Evolutionary conservation across 805 yeast species (phyloP).

Genomic region (Candida nitratophila): DNA sequence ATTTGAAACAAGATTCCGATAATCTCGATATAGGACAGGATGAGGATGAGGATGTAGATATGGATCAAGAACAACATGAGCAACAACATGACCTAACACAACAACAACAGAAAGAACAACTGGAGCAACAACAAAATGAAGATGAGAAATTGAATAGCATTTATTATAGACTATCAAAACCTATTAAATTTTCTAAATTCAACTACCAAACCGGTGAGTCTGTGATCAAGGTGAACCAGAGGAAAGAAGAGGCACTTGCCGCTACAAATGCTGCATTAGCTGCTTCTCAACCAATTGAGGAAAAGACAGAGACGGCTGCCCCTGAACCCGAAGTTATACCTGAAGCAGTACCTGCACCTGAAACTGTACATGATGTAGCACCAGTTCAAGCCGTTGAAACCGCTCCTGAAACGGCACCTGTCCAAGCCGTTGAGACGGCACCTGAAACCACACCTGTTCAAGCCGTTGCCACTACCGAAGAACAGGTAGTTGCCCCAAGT

Average conservation of each 20-base stretch:
- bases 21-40: background rate
- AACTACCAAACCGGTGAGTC: slow-evolving; percentile 7
- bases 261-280: background rate
- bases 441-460: too few species aligned
- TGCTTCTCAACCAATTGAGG: background rate
- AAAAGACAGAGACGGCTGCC: too few species aligned
- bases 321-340: too few species aligned
- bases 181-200: slow-evolving; percentile 9
- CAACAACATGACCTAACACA: background rate
- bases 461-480: too few species aligned
- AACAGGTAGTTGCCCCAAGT: too few species aligned
- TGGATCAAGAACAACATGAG: background rate
- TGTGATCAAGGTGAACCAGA: background rate
- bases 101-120: background rate
- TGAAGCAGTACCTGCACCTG: too few species aligned
- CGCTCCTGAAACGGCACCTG: too few species aligned
- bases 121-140: background rate
- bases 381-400: too few species aligned
- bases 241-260: background rate
- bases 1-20: slow-evolving; percentile 3
- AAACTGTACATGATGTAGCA: too few species aligned
- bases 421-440: too few species aligned
- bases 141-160: slow-evolving; percentile 5
- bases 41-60: slow-evolving; percentile 6
- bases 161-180: slow-evolving; percentile 12